Evolutionary conservation across 1,284 basidiomycete genomes (phyloP).

Genomic region (Ceratobasidium theobromae): DNA sequence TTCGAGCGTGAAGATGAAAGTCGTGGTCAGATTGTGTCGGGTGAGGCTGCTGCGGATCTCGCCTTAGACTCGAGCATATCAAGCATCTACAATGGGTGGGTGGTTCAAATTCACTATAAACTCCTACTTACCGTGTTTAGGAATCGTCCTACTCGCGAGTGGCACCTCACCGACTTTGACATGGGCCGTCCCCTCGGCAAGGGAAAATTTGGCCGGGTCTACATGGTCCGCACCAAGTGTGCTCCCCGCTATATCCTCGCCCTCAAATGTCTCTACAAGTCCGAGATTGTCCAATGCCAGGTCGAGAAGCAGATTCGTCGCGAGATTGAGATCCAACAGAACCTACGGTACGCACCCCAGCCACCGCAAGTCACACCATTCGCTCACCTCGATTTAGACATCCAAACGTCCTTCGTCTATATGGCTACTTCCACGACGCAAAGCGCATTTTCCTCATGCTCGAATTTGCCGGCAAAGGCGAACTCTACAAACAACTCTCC

Average conservation of each 20-base stretch:
- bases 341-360: conserved; percentile 57
- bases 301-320: conserved; percentile 93
- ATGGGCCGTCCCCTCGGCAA: conserved; percentile 96
- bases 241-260: conserved; percentile 92
- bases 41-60: conserved; percentile 71
- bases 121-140: conserved; percentile 44
- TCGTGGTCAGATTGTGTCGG: conserved; percentile 59
- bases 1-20: conserved; percentile 77
- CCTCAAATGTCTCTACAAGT: conserved; percentile 96
- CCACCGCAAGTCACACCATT: background rate
- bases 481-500: conserved; percentile 92
- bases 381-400: conserved; percentile 55
- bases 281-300: conserved; percentile 84
- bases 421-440: conserved; percentile 97
- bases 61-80: conserved; percentile 72
- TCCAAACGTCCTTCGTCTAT: conserved; percentile 90
- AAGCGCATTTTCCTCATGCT: conserved; percentile 98
- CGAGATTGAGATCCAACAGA: conserved; percentile 99
- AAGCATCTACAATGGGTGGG: conserved; percentile 16
- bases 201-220: conserved; percentile 98
- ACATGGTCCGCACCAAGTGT: conserved; percentile 93
- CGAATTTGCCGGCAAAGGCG: conserved; percentile 94
- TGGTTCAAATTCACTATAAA: conserved; percentile 49
- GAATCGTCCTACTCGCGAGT: conserved; percentile 71
- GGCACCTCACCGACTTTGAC: conserved; percentile 85